Evolutionary conservation across 176 grass and related monocot species (phyloP).

Genomic region (Aechmea fasciata): DNA sequence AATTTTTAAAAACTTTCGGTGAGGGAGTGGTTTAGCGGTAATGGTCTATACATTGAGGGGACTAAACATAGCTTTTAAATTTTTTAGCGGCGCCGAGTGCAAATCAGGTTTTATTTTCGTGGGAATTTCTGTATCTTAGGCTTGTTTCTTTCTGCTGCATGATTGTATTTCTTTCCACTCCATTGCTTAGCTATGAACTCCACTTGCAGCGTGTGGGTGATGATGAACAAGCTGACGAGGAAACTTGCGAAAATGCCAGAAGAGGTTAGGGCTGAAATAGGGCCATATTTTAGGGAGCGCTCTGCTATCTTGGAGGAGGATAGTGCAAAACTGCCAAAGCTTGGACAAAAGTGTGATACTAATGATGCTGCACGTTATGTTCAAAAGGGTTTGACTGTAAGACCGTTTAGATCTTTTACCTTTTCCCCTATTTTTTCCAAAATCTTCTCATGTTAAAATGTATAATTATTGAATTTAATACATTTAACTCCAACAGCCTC

Average conservation of each 20-base stretch:
- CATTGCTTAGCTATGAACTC: conserved; percentile 1
- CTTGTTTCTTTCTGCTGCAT: conserved; percentile 10
- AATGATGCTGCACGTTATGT: conserved; percentile 51
- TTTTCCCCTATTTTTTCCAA: not conserved
- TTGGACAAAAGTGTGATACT: conserved; percentile 31
- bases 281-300: conserved; percentile 58
- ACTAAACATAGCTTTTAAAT: too few relatives aligned
- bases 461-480: not conserved
- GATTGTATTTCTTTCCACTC: too few relatives aligned
- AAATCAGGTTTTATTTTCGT: conserved; percentile 1
- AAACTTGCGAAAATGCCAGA: conserved; percentile 84
- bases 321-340: conserved; percentile 65
- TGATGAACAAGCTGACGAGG: conserved; percentile 93
- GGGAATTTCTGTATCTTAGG: not conserved
- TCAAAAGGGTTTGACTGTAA: conserved; percentile 77
- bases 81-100: not conserved
- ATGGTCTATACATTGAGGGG: too few relatives aligned
- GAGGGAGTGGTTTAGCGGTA: too few relatives aligned
- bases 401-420: conserved; percentile 4
- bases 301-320: conserved; percentile 69
- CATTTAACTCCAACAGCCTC: conserved; percentile 35
- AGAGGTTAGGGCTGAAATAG: conserved; percentile 85
- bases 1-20: too few relatives aligned
- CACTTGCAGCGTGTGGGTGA: conserved; percentile 79
- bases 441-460: not conserved